Conservation (phyloP, 441 rosid genomes). For the Erodium trifolium region DNA sequence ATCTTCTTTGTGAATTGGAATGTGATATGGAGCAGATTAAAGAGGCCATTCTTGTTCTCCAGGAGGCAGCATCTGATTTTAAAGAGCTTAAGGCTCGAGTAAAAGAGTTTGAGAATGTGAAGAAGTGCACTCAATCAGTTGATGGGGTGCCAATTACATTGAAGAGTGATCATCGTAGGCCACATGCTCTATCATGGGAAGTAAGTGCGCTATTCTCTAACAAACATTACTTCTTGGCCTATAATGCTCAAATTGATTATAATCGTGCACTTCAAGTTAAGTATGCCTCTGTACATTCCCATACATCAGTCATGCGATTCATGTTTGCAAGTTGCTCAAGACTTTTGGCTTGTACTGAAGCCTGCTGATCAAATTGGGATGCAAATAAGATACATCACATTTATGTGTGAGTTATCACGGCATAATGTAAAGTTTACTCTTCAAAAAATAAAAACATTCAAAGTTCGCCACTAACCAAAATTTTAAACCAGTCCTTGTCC, state of each 20-base stretch:
- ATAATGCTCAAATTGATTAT: not conserved
- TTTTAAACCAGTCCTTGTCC: not conserved
- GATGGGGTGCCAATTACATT: slow-evolving; percentile 39
- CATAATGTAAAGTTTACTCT: not conserved
- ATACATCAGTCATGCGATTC: not conserved
- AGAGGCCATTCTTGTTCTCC: slow-evolving; percentile 75
- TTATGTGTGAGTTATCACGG: not conserved
- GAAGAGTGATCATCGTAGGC: slow-evolving; percentile 66
- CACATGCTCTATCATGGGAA: slow-evolving; percentile 88
- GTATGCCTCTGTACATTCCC: not conserved
- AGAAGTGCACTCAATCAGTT: slow-evolving; percentile 35
- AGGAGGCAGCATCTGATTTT: slow-evolving; percentile 71
- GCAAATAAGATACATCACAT: not conserved
- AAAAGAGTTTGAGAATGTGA: slow-evolving; percentile 55
- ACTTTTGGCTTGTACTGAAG: not conserved
- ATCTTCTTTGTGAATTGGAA: slow-evolving; percentile 74
- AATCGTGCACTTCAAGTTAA: not conserved
- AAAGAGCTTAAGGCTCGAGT: slow-evolving; percentile 53
- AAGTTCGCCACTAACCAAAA: not conserved
- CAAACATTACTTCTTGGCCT: slow-evolving; percentile 9
- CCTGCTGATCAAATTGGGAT: not conserved
- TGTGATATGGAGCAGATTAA: slow-evolving; percentile 72
- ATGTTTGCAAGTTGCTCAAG: not conserved
- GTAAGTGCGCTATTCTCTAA: slow-evolving; percentile 30
- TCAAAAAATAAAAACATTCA: not conserved